Percentiles rank a stretch among this genome's conserved stretches.
Evolutionary conservation across 192 early-diverging fungal genomes (phyloP).

Genomic region (Entomortierella lignicola): DNA sequence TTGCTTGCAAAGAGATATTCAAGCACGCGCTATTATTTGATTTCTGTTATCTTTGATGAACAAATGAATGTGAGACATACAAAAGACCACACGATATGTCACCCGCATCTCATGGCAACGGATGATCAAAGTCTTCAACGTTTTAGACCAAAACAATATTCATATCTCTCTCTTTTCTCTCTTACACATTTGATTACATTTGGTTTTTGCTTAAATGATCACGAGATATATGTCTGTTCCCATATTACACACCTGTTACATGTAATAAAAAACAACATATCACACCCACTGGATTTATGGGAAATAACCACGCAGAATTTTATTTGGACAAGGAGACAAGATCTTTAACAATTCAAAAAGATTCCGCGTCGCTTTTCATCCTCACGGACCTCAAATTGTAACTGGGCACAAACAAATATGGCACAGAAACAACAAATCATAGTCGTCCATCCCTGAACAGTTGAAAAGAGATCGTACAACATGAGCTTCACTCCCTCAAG

Average conservation of each 20-base stretch:
- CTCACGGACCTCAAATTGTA: constrained; percentile 88
- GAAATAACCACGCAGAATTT: not conserved
- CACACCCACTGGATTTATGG: too few species aligned
- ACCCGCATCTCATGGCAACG: constrained; percentile 1
- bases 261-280: too few species aligned
- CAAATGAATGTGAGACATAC: not conserved
- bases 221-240: too few species aligned
- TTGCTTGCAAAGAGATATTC: too few species aligned
- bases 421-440: constrained; percentile 60
- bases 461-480: constrained; percentile 73
- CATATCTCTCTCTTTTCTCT: too few species aligned
- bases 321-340: not conserved
- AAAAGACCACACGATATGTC: constrained; percentile 14
- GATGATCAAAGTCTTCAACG: not conserved
- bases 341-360: constrained; percentile 39
- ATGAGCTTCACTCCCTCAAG: constrained; percentile 86
- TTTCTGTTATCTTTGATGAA: not conserved
- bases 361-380: constrained; percentile 70
- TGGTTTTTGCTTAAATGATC: too few species aligned
- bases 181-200: too few species aligned
- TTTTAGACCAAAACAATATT: not conserved
- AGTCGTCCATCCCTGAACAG: constrained; percentile 61
- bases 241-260: too few species aligned
- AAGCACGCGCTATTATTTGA: not conserved
- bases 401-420: constrained; percentile 74